Conservation (phyloP, 139 green algal genomes). For the Raphidocelis subcapitata region DNA sequence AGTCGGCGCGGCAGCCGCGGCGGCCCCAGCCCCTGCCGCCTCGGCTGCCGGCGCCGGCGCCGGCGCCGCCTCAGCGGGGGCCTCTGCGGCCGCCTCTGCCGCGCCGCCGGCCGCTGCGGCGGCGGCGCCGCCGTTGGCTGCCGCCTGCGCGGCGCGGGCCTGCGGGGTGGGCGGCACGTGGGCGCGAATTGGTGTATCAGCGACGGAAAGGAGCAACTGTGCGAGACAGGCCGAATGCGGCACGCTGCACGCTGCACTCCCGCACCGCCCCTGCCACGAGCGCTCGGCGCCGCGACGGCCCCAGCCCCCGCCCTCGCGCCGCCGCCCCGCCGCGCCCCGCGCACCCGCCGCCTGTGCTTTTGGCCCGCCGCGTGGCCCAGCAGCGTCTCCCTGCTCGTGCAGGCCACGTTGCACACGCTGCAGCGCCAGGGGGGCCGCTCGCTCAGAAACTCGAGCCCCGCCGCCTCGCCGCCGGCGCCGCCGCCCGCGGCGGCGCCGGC, state of each 20-base stretch:
- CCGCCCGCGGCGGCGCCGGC: neutral
- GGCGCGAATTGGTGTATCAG: too few relatives aligned
- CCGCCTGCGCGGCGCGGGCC: constrained; percentile 43
- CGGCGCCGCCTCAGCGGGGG: neutral
- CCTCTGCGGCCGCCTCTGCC: neutral
- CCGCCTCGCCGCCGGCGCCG: constrained; percentile 20
- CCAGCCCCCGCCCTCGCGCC: neutral
- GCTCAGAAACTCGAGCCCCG: constrained; percentile 69
- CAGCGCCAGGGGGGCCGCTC: constrained; percentile 79
- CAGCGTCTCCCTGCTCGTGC: constrained; percentile 86
- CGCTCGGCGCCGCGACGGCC: neutral
- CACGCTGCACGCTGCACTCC: too few relatives aligned
- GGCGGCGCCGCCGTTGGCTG: constrained; percentile 10
- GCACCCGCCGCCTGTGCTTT: constrained; percentile 66
- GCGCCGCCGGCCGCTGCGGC: constrained; percentile 15
- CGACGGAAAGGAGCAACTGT: too few relatives aligned
- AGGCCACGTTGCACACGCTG: constrained; percentile 85
- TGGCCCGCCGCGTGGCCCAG: constrained; percentile 73
- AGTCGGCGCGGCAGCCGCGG: too few relatives aligned
- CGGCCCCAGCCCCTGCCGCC: constrained; percentile 2
- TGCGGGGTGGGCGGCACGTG: neutral
- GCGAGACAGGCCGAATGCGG: too few relatives aligned
- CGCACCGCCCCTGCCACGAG: too few relatives aligned
- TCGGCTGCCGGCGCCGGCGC: constrained; percentile 7
- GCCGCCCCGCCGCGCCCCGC: neutral